A percentile compares a stretch with the other conserved stretches of the same genome.
Evolutionary conservation across 2,329 filamentous ascomycete genomes (phyloP).

Genomic region (Taxawa tesnikishii): DNA sequence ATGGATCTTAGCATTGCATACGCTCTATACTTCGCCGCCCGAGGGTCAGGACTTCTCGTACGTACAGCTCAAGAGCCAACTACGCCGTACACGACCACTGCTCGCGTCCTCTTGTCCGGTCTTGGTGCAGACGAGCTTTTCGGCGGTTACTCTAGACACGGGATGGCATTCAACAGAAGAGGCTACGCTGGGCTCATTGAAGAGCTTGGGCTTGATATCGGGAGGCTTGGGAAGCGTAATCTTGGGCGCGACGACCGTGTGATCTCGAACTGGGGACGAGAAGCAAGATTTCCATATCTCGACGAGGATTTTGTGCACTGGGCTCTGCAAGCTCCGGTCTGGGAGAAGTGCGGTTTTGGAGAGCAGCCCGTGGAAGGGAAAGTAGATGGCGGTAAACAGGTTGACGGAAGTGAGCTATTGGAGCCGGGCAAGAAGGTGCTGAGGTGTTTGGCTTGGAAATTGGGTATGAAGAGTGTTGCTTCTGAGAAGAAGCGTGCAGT

Average conservation of each 20-base stretch:
- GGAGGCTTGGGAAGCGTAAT: slow-evolving; percentile 82
- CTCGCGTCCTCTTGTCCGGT: slow-evolving; percentile 79
- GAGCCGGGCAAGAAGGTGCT: slow-evolving; percentile 75
- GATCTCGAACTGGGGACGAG: slow-evolving; percentile 77
- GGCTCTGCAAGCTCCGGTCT: slow-evolving; percentile 61
- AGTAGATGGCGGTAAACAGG: slow-evolving; percentile 12
- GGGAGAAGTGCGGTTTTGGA: slow-evolving; percentile 77
- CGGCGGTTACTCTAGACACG: slow-evolving; percentile 80
- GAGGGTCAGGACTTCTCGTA: slow-evolving; percentile 44
- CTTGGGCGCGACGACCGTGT: slow-evolving; percentile 87
- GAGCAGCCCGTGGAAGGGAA: slow-evolving; percentile 13
- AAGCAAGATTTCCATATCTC: slow-evolving; percentile 81
- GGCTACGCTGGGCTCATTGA: slow-evolving; percentile 63
- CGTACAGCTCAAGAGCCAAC: slow-evolving; percentile 13
- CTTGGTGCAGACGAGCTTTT: slow-evolving; percentile 95
- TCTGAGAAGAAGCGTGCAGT: slow-evolving; percentile 88
- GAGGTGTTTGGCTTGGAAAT: slow-evolving; percentile 59
- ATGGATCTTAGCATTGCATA: slow-evolving; percentile 95
- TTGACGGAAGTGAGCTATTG: slow-evolving; percentile 27
- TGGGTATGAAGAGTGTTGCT: slow-evolving; percentile 62
- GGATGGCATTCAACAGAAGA: slow-evolving; percentile 56
- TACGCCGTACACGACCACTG: slow-evolving; percentile 49
- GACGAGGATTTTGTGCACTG: slow-evolving; percentile 79
- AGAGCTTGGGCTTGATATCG: slow-evolving; percentile 76
- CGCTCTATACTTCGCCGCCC: slow-evolving; percentile 88